Conservation (phyloP, 2,329 filamentous ascomycete species). For the Clarireedia hainanense region DNA sequence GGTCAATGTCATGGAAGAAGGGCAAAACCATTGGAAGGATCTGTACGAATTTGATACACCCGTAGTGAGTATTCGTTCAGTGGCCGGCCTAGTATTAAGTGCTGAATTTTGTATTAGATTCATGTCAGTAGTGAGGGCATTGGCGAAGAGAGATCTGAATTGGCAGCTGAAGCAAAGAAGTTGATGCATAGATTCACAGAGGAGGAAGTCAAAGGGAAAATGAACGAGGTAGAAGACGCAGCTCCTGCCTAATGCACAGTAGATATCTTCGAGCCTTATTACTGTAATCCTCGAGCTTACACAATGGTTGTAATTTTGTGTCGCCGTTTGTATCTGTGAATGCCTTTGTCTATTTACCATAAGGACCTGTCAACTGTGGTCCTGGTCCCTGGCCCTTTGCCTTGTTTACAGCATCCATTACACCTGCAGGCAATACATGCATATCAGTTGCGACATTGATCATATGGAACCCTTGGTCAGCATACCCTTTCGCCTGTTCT, state of each 20-base stretch:
- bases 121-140: conserved; percentile 45
- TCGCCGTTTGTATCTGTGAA: not conserved
- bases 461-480: conserved; percentile 53
- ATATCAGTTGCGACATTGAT: conserved; percentile 50
- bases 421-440: conserved; percentile 39
- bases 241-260: not conserved
- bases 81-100: not conserved
- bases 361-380: conserved; percentile 24
- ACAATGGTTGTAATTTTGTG: not conserved
- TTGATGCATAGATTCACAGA: conserved; percentile 71
- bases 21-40: conserved; percentile 58
- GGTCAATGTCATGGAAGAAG: conserved; percentile 58
- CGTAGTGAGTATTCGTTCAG: conserved; percentile 43
- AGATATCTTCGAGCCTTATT: not conserved
- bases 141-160: conserved; percentile 40
- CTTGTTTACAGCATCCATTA: conserved; percentile 39
- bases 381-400: conserved; percentile 35
- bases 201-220: conserved; percentile 57
- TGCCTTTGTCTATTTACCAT: conserved; percentile 20
- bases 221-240: conserved; percentile 43
- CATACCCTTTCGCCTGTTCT: conserved; percentile 47
- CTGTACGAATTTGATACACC: conserved; percentile 78
- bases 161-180: conserved; percentile 44
- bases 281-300: not conserved
- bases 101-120: conserved; percentile 33